A percentile compares a stretch with the other conserved stretches of the same genome.
Evolutionary conservation across 2,329 filamentous ascomycete species (phyloP).

Genomic region (Aspergillus pseudotamarii): DNA sequence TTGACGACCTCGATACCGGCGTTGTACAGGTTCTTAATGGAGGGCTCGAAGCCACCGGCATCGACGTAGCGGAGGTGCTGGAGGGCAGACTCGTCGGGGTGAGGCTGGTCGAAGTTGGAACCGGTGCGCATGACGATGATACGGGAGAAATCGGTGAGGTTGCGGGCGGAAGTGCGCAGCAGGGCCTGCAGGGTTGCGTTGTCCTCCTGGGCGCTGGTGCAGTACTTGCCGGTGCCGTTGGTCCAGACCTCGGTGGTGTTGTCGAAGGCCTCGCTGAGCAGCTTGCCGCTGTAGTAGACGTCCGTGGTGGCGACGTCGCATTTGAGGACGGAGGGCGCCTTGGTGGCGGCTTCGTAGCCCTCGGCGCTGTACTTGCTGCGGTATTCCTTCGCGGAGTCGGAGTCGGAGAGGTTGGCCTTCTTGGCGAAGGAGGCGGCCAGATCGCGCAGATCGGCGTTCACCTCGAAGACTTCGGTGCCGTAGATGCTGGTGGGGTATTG

Average conservation of each 20-base stretch:
- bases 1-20: conserved; percentile 67
- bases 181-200: conserved; percentile 69
- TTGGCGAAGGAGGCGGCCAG: conserved; percentile 55
- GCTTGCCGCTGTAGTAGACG: conserved; percentile 68
- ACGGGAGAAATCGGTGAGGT: conserved; percentile 65
- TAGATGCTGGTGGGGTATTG: conserved; percentile 64
- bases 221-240: conserved; percentile 69
- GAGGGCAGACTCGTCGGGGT: conserved; percentile 57
- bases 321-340: conserved; percentile 59
- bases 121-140: conserved; percentile 70
- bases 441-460: conserved; percentile 62
- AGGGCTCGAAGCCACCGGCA: conserved; percentile 66
- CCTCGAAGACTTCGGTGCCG: conserved; percentile 71
- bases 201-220: conserved; percentile 73
- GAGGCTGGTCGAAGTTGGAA: conserved; percentile 72
- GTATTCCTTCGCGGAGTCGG: conserved; percentile 53
- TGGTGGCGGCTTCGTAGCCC: conserved; percentile 46
- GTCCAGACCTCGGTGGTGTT: conserved; percentile 67
- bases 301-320: conserved; percentile 73
- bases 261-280: conserved; percentile 66
- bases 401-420: conserved; percentile 58
- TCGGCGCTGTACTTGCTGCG: conserved; percentile 54
- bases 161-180: conserved; percentile 59
- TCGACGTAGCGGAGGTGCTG: conserved; percentile 63
- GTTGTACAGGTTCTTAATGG: conserved; percentile 67